Percentiles rank a stretch among this genome's conserved stretches.
Evolutionary conservation across 176 grass and related monocot genomes (phyloP).

Genomic region (Paspalum vaginatum): DNA sequence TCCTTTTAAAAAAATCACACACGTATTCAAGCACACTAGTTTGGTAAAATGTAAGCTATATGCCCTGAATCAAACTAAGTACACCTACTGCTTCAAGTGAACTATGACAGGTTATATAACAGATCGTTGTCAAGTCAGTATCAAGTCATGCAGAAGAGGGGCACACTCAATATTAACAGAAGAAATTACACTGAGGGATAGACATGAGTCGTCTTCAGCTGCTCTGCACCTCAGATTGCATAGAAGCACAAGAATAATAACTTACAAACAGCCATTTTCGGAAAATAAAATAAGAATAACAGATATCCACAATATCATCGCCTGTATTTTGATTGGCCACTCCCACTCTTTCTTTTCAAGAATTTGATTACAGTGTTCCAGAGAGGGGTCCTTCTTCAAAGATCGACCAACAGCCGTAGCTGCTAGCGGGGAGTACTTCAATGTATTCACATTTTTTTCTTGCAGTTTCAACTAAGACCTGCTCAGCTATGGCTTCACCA

Average conservation of each 20-base stretch:
- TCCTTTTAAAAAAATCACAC: background rate
- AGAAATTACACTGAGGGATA: background rate
- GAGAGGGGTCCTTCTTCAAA: no score
- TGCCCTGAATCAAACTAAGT: background rate
- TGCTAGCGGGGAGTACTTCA: no score
- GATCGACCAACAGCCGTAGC: no score
- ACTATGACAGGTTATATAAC: constrained; percentile 1
- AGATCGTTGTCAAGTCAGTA: background rate
- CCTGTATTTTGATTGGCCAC: no score
- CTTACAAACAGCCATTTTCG: background rate
- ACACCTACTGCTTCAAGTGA: background rate
- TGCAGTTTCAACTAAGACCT: no score
- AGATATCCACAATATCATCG: no score
- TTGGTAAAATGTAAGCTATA: background rate
- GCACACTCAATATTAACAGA: constrained; percentile 8
- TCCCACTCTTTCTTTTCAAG: no score
- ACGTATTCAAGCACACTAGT: background rate
- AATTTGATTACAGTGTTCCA: no score
- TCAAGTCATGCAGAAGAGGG: background rate
- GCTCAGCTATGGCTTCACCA: no score
- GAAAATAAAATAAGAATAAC: background rate
- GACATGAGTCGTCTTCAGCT: no score
- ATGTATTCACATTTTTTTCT: no score
- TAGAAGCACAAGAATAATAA: background rate
- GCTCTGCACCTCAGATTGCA: no score